A percentile compares a stretch with the other conserved stretches of the same genome.
These are phyloP conservation scores for Chlorencoelia australis DNA, from an alignment of 2,329 filamentous ascomycete genomes.

Conservation along the genomic window DNA sequence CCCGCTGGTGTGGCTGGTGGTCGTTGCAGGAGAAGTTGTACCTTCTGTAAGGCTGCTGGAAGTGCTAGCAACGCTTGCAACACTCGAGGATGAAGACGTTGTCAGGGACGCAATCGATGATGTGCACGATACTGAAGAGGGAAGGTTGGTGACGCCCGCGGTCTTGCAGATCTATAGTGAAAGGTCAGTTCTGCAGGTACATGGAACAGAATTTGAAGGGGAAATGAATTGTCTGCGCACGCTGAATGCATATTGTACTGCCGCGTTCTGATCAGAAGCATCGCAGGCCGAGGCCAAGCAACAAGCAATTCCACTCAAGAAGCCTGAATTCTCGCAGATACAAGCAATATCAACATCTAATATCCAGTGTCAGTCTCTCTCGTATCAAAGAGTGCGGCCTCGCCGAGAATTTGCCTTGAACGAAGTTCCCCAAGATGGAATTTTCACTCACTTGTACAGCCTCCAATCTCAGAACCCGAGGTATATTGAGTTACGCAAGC, in stretches of 20 bases:
- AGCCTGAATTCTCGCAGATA: slow-evolving; percentile 36
- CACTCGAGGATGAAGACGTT: not conserved
- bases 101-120: too few species aligned
- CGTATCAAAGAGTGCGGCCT: too few species aligned
- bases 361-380: too few species aligned
- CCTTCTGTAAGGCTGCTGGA: slow-evolving; percentile 1
- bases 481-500: slow-evolving; percentile 27
- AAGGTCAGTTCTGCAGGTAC: too few species aligned
- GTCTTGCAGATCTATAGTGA: too few species aligned
- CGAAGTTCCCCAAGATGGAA: too few species aligned
- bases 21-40: slow-evolving; percentile 2
- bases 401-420: too few species aligned
- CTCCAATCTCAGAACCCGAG: slow-evolving; percentile 31
- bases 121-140: slow-evolving; percentile 14
- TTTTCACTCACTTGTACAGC: slow-evolving; percentile 29
- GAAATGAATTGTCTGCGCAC: too few species aligned
- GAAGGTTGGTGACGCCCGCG: slow-evolving; percentile 26
- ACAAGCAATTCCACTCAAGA: slow-evolving; percentile 38
- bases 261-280: slow-evolving; percentile 29
- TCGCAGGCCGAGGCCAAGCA: slow-evolving; percentile 38
- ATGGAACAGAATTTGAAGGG: too few species aligned
- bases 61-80: slow-evolving; percentile 1
- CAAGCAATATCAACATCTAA: slow-evolving; percentile 39
- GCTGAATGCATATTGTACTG: slow-evolving; percentile 28
- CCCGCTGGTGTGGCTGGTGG: too few species aligned